phyloP scores from a whole-genome alignment of 192 early-diverging fungal genomes.

The Rhizoclosmatium sp. region DNA sequence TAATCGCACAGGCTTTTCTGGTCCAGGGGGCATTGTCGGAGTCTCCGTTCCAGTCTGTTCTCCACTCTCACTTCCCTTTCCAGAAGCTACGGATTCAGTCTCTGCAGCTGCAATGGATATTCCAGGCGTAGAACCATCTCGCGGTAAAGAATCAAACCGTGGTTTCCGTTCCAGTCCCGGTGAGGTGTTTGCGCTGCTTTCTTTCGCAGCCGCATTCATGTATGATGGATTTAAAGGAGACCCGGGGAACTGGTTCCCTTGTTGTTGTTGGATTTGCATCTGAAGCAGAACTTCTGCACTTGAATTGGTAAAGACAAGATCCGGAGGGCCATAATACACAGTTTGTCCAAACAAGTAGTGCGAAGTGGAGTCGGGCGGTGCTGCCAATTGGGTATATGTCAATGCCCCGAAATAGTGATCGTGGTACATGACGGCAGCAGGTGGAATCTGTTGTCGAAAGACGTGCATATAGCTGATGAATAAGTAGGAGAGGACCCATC shows the following conservation, averaged over 20 bases:
- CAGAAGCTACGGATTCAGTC: neutral
- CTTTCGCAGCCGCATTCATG: slow-evolving; percentile 1
- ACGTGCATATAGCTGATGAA: slow-evolving; percentile 56
- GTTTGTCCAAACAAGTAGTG: slow-evolving; percentile 35
- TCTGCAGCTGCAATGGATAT: neutral
- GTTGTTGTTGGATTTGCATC: neutral
- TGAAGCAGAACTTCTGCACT: neutral
- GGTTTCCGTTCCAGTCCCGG: neutral
- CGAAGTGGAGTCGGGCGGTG: slow-evolving; percentile 15
- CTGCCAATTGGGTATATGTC: slow-evolving; percentile 35
- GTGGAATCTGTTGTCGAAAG: slow-evolving; percentile 10
- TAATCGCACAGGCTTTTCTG: neutral
- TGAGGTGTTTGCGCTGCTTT: neutral
- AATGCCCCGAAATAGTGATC: slow-evolving; percentile 38
- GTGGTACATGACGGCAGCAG: slow-evolving; percentile 26
- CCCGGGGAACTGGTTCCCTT: neutral
- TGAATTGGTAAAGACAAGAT: neutral
- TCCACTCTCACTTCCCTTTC: neutral
- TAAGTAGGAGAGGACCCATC: slow-evolving; percentile 82
- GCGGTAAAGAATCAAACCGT: neutral
- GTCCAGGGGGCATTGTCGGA: neutral
- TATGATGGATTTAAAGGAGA: neutral
- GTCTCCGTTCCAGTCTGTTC: neutral
- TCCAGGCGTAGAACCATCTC: neutral
- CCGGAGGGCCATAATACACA: slow-evolving; percentile 30